A percentile compares a stretch with the other conserved stretches of the same genome.
These are phyloP conservation scores for Aspergillus sp. DNA, from an alignment of 2,329 filamentous ascomycete genomes.

Conservation along the genomic window DNA sequence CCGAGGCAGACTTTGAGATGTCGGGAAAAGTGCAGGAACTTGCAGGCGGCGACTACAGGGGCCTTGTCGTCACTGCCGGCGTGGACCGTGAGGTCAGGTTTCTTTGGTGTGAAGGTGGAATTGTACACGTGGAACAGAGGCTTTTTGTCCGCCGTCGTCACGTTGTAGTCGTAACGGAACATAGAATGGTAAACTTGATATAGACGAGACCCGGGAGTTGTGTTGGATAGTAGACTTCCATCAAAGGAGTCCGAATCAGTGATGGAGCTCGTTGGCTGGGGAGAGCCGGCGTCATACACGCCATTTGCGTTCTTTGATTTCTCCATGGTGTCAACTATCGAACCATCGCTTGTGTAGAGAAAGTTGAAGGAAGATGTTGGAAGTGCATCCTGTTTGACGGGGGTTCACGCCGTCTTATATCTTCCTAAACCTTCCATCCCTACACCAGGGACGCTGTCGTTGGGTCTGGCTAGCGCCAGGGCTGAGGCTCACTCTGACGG, in stretches of 20 bases:
- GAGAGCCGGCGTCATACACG: not conserved
- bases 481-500: not conserved
- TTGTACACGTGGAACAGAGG: conserved; percentile 27
- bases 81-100: conserved; percentile 36
- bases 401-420: not conserved
- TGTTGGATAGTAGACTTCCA: not conserved
- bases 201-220: conserved; percentile 6
- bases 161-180: conserved; percentile 23
- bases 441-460: not conserved
- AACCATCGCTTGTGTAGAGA: not conserved
- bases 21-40: conserved; percentile 33
- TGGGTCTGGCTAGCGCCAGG: not conserved
- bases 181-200: conserved; percentile 26
- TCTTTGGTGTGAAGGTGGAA: conserved; percentile 27
- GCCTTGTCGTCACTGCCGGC: conserved; percentile 22
- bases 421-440: not conserved
- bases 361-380: not conserved
- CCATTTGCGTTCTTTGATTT: not conserved
- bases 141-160: conserved; percentile 18
- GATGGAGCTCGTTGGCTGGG: not conserved
- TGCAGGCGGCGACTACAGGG: conserved; percentile 28
- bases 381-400: not conserved
- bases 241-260: not conserved
- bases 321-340: not conserved
- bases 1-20: conserved; percentile 33